Percentiles rank a stretch among this genome's conserved stretches.
These are phyloP conservation scores for Umbilicaria muhlenbergii DNA, from an alignment of 495 filamentous ascomycete species.

Conservation along the genomic window DNA sequence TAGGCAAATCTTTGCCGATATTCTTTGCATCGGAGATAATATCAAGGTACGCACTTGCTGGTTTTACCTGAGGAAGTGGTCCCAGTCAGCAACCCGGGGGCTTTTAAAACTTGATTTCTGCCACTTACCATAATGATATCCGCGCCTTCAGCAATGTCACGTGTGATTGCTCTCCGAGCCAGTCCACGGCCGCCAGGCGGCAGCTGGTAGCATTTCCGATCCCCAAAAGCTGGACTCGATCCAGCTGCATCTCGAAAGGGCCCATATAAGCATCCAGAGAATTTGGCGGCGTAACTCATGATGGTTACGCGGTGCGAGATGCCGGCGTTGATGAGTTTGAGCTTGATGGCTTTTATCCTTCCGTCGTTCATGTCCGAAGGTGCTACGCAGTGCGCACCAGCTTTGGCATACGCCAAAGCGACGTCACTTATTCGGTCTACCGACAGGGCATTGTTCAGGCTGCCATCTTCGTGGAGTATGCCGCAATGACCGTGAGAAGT, in stretches of 20 bases:
- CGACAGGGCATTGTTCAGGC: constrained; percentile 73
- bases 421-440: constrained; percentile 85
- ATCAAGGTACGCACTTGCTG: constrained; percentile 76
- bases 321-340: constrained; percentile 78
- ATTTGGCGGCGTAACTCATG: constrained; percentile 94
- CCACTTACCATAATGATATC: constrained; percentile 86
- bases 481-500: constrained; percentile 96
- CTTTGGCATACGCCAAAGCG: constrained; percentile 73
- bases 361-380: constrained; percentile 99
- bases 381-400: constrained; percentile 86
- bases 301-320: constrained; percentile 72
- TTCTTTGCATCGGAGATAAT: constrained; percentile 90
- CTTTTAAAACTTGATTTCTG: too few relatives aligned
- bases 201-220: constrained; percentile 85
- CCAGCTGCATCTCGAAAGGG: constrained; percentile 91
- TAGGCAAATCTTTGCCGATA: constrained; percentile 69
- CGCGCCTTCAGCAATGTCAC: constrained; percentile 79
- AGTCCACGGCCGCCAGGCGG: constrained; percentile 78
- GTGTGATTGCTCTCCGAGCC: constrained; percentile 69
- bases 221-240: constrained; percentile 77
- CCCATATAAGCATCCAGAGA: constrained; percentile 83
- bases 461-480: constrained; percentile 75
- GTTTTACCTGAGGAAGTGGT: constrained; percentile 25
- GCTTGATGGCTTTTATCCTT: constrained; percentile 81
- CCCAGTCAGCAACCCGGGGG: too few relatives aligned